These are phyloP conservation scores for Pestalotiopsis sp. DNA, from an alignment of 2,329 filamentous ascomycete genomes.

Conservation along the genomic window DNA sequence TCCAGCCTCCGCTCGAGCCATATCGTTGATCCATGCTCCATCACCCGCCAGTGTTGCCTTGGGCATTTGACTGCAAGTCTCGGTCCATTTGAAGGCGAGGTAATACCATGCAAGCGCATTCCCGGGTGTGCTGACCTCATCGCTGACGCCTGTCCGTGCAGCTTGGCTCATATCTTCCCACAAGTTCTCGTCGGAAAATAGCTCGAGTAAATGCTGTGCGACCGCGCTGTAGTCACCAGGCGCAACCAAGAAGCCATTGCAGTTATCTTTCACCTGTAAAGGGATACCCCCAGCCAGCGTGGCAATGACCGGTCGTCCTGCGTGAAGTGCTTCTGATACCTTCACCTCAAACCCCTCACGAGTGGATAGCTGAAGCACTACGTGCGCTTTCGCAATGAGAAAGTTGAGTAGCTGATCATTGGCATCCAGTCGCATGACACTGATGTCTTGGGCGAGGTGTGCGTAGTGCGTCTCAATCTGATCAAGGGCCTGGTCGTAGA, in stretches of 20 bases:
- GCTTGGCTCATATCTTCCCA: conserved; percentile 69
- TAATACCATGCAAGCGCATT: conserved; percentile 79
- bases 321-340: conserved; percentile 81
- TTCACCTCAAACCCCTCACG: conserved; percentile 87
- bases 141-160: conserved; percentile 69
- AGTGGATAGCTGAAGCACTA: conserved; percentile 78
- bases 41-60: conserved; percentile 55
- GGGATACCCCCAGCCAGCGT: conserved; percentile 79
- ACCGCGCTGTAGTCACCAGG: conserved; percentile 72
- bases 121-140: conserved; percentile 81
- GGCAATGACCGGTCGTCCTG: conserved; percentile 77
- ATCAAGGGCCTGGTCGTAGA: conserved; percentile 74
- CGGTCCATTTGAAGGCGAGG: conserved; percentile 68
- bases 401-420: conserved; percentile 82
- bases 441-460: conserved; percentile 65
- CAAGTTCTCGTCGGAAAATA: conserved; percentile 67
- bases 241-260: conserved; percentile 75
- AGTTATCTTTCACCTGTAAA: conserved; percentile 71
- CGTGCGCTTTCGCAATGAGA: conserved; percentile 70
- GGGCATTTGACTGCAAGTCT: conserved; percentile 38
- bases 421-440: conserved; percentile 75
- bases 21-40: conserved; percentile 72
- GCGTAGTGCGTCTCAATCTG: conserved; percentile 66
- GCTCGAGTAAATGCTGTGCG: conserved; percentile 64
- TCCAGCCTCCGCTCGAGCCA: conserved; percentile 68